Conservation (phyloP, 768 basidiomycete genomes). For the Lactifluus rugatus region DNA sequence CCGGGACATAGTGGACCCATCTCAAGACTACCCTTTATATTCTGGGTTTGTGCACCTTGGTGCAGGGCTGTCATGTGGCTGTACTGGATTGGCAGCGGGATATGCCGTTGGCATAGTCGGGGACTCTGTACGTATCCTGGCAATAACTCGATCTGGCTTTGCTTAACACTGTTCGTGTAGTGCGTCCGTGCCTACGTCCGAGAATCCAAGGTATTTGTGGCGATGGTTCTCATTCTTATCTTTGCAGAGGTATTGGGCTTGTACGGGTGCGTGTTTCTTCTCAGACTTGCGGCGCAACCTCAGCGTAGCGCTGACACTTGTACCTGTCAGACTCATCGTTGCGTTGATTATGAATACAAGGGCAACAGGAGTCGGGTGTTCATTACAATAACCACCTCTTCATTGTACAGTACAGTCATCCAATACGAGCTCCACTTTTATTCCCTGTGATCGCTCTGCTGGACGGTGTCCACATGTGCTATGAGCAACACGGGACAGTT, state of each 20-base stretch:
- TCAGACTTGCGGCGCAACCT: not conserved
- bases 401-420: not conserved
- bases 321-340: slow-evolving; percentile 34
- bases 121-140: slow-evolving; percentile 51
- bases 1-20: slow-evolving; percentile 15
- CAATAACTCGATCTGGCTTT: not conserved
- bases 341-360: slow-evolving; percentile 45
- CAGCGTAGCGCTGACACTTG: not conserved
- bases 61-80: slow-evolving; percentile 85
- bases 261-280: slow-evolving; percentile 43
- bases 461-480: not conserved
- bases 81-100: slow-evolving; percentile 92
- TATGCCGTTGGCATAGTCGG: slow-evolving; percentile 98
- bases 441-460: not conserved
- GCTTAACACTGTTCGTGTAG: slow-evolving; percentile 5
- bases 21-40: slow-evolving; percentile 47
- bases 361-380: slow-evolving; percentile 18
- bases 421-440: not conserved
- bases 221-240: slow-evolving; percentile 98
- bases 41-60: slow-evolving; percentile 91
- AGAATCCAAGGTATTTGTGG: slow-evolving; percentile 88
- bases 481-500: not conserved
- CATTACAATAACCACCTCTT: not conserved
- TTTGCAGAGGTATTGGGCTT: slow-evolving; percentile 91
- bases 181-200: slow-evolving; percentile 95